Evolutionary conservation across 2,329 filamentous ascomycete genomes (phyloP), one percentile per base, ranked within the genome.

Genomic region (Teratosphaeriaceae sp.): DNA sequence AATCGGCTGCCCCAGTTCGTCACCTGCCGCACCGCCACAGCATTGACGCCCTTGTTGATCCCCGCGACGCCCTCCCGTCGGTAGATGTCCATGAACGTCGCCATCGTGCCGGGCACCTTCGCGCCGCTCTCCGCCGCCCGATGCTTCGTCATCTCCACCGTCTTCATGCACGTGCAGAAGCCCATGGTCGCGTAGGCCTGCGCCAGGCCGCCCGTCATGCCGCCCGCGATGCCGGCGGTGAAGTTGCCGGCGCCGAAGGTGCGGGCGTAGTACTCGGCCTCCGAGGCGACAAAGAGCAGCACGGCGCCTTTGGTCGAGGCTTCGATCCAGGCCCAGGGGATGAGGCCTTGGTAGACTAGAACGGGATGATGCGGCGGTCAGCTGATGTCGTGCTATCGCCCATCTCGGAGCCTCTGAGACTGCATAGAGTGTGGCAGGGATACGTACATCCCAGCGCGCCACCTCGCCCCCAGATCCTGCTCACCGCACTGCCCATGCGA

Each of bases 111-210:
- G n/a, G 81, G 85, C 19, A 88, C 86, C 73, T 88, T 87, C 54
- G 83, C 80, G 57, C 92, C 92, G 33, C 80, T 55, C 24, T 87
- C 83, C 12, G 87, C 88, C 63, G 92, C 75, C 79, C 97, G 97
- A 77, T 92, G 85, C 74, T 96, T 94, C 64, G 92, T 98, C 71
- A 98, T 98, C 71, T 98, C 92, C 55, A 97, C 92, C 52, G 92
- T 98, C 82, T 98, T 98, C 92, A 98, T 98, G 80, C 92, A 98
- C 49, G 92, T 98, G 73, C 92, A 98, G 82, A 98, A 98, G 57
- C 92, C 92, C 90, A 98, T 98, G 66, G 92, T 98, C 54, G 92
- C 92, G 68, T 98, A 98, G 47, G 92, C 92, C 74, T 98, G 92
- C 36, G 90, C 92, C 46, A 98, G 82, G 77, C 92, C 92, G 65